Base-by-base conservation (phyloP, 148 eudicot species). In the Chenopodium formosanum region DNA sequence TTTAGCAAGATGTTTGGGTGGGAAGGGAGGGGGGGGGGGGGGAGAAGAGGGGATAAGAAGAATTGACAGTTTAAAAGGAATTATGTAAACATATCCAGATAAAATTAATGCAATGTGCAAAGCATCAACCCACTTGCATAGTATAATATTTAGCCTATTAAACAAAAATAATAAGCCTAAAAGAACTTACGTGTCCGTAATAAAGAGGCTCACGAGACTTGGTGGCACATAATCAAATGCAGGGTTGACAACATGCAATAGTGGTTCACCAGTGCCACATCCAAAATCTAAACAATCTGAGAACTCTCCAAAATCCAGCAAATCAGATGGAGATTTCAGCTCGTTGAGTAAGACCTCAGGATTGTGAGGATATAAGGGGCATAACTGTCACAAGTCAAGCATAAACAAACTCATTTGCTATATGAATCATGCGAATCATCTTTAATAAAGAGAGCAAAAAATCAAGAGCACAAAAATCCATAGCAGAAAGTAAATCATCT, bases 211-310 rank as follows among this genome's bases (percentile, higher is more conserved):
- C 82, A 96, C 98, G 81, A 96, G 93, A 81, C 90, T 90, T 74
- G 98, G 99, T 5, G 99, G 98, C 78, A 96, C 99, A 83, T 96
- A 96, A 83, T 96, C 99, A 82, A 96, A 96, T 81, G 98, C 89
- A 65, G 99, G 98, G 88, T 96, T 96, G 85, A 96, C 94, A 64
- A 96, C 98, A 85, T 96, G 95, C 84, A 96, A 95, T 66, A 91
- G 92, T 71, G 95, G 94, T 82, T 88, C 90, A 79, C 99, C 98
- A 85, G 79, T 85, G 84, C 93, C 90, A 80, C 90, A 88, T 81
- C 97, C 95, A 83, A 91, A 91, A 87, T 94, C 94, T 90, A 96
- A 80, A 86, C 98, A 96, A 87, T 96, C 98, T 74, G 99, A 96
- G 85, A 94, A 94, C 83, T 96, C 97, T 70, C 99, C 99, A 78